Base-by-base conservation (phyloP, 805 yeast species). In the Pichia phayaonensis region DNA sequence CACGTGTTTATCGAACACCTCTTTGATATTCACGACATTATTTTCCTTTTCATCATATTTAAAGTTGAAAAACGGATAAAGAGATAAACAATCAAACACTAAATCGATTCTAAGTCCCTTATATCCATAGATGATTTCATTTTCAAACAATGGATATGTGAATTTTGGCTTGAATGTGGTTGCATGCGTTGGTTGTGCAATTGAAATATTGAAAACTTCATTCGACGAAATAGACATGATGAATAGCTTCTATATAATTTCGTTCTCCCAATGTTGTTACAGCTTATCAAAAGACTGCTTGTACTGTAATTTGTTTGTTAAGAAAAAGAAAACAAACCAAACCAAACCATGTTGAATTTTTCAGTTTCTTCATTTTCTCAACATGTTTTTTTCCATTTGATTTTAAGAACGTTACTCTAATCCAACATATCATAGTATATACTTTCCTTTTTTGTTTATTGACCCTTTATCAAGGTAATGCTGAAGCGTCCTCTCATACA, bases 141-240 rank as follows among this genome's bases (percentile, higher is more conserved):
- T 76, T 45, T 90, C 98, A 72, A 80, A 94, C 12, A 94, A 84
- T 2, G 97, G 96, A 65, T 94, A 94, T 1, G 98, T 92, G 69
- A 88, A 90, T 15, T 70, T 61, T 0, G 98, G 97, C 39, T 75
- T 69, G 70, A 90, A 90, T 3, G 79, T 71, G 21, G 83, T 78
- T 2, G 82, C 76, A 0, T 82, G 82, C 3, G 73, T 68, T 2
- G 77, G 73, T 52, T 79, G 83, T 5, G 85, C 86, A 41, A 46
- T 34, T 34, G 38, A 34, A n/a, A 34, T 34, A n/a, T 34, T 16
- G 3, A 34, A 5, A 8, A 34, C 20, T n/a, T 34, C 38, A n/a
- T 34, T 34, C 20, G 38, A 34, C 3, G 38, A 34, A n/a, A 34
- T 20, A 6, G 38, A 34, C 38, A 34, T 34, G 18, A 29, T 29